Evolutionary conservation across 441 rosid species (phyloP), one percentile per base, ranked within the genome.

Genomic region (Euphorbia schlechtendalii): DNA sequence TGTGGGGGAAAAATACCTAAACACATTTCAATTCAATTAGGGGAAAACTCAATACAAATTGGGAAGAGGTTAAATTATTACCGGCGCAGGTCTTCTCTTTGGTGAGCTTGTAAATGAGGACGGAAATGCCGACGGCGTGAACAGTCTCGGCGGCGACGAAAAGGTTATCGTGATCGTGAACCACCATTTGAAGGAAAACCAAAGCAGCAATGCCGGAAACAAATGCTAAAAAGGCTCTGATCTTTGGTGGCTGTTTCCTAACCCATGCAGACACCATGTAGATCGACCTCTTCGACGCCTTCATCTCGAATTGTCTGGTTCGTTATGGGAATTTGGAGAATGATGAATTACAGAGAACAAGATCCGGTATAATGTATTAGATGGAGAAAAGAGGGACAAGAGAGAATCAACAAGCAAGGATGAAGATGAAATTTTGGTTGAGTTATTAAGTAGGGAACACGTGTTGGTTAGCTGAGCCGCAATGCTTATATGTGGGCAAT

Each of bases 41-140:
- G 0, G 56, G 56, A 55, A 43, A 20, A 32, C 36, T 9, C 8
- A 36, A 32, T 1, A 13, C 7, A n/a, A 27, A n/a, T 58, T 52
- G n/a, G n/a, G n/a, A n/a, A n/a, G n/a, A n/a, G n/a, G n/a, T n/a
- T n/a, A n/a, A n/a, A n/a, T n/a, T n/a, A n/a, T n/a, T n/a, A 91
- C 98, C 96, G 14, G 98, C 94, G 70, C 98, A 91, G 54, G 96
- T 87, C 77, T 82, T 91, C 78, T 94, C 96, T 78, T 86, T 91
- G 72, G 73, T 87, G 72, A 94, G 96, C 78, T 89, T 86, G 80
- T 91, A 94, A 22, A 91, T 89, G 27, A 94, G 86, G 62, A 89
- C 96, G 64, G 86, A 83, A 71, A 94, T 94, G 66, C 98, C 99
- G 32, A 87, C 73, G 52, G 92, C 83, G 83, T 94, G 99, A 34